Base-by-base conservation (phyloP, 164 flowering plant genomes). In the Vitis amurensis region DNA sequence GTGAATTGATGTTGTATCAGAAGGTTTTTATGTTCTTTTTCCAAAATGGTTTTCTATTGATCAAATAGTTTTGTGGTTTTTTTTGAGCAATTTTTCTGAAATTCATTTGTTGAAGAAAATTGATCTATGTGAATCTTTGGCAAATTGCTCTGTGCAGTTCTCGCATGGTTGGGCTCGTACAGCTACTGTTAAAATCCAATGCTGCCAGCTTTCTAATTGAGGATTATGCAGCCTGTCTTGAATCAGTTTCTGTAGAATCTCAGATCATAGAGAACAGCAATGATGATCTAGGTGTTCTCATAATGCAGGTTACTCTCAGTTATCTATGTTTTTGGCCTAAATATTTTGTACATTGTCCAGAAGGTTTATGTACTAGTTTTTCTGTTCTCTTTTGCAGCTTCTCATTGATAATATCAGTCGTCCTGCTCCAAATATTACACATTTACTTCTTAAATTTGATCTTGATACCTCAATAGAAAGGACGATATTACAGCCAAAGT, bases 141-240 rank as follows among this genome's bases (percentile, higher is more conserved):
- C 4, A 37, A 37, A 37, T 4, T 37, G 8, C 4, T 37, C 10
- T 72, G 61, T 70, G 65, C 84, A 96, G 99, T 76, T 87, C 95
- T 70, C 96, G 99, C 60, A 86, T 91, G 92, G 85, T 81, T 77
- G 98, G 94, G 77, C 94, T 93, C 29, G 90, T 88, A 11, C 99
- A 83, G 72, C 74, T 96, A 77, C 82, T 96, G 31, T 71, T 96
- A 9, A 89, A 96, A 79, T 86, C 93, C 37, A 85, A 83, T 84
- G 87, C 94, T 67, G 91, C 96, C 1, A 83, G 59, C 64, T 66
- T 70, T 72, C 86, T 96, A 81, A 76, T 92, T 58, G 99, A 92
- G 82, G 99, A 96, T 78, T 93, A 93, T 86, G 99, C 99, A 48
- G 88, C 98, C 31, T 96, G 98, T 84, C 89, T 96, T 15, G 99